These are phyloP conservation scores for Coemansia sp. DNA, from an alignment of 192 early-diverging fungal genomes.

Conservation along the genomic window DNA sequence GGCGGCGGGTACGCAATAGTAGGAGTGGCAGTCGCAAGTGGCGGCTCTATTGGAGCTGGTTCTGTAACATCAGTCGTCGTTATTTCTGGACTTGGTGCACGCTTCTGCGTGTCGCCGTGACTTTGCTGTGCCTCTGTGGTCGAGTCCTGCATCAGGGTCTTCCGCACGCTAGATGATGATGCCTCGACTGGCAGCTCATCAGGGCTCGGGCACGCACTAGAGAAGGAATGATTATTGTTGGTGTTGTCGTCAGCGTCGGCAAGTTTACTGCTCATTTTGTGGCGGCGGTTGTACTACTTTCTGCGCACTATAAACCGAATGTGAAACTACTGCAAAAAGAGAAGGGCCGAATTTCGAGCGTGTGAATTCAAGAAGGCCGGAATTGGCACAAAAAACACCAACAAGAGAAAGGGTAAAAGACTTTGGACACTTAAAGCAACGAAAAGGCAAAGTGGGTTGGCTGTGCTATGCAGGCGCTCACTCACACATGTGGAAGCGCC, in stretches of 20 bases:
- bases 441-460: neutral
- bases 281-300: neutral
- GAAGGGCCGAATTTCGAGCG: neutral
- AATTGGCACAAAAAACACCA: neutral
- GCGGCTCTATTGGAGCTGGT: neutral
- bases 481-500: neutral
- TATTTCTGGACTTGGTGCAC: neutral
- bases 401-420: neutral
- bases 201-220: neutral
- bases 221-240: neutral
- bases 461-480: neutral
- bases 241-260: neutral
- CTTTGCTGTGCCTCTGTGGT: neutral
- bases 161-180: neutral
- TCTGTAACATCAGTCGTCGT: neutral
- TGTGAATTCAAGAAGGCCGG: neutral
- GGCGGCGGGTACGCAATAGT: neutral
- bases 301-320: neutral
- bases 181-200: neutral
- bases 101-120: neutral
- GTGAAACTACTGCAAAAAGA: neutral
- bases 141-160: neutral
- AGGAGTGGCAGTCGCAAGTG: neutral
- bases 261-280: conserved; percentile 3
- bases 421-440: neutral